Conservation (phyloP, 148 eudicot species). For the Vaccinium vitisidaea region DNA sequence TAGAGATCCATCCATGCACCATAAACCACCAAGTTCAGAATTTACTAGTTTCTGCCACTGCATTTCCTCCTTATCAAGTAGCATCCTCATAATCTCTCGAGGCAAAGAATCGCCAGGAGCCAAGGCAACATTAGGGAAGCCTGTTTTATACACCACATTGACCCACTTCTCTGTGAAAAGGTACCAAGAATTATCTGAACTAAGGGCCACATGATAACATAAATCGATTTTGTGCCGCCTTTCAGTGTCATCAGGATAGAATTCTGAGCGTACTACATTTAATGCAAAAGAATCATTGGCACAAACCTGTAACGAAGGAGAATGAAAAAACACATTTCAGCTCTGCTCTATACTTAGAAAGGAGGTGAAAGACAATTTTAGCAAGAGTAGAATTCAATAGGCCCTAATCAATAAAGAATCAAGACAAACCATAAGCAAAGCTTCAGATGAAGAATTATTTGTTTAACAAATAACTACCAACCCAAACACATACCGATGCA, state of each 20-base stretch:
- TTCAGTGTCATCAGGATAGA: slow-evolving; percentile 24
- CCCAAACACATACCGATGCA: neutral
- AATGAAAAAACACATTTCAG: neutral
- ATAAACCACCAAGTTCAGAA: slow-evolving; percentile 81
- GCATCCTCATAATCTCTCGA: slow-evolving; percentile 59
- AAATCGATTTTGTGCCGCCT: slow-evolving; percentile 38
- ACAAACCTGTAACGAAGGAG: slow-evolving; percentile 46
- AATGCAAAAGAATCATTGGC: slow-evolving; percentile 46
- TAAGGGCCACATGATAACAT: slow-evolving; percentile 92
- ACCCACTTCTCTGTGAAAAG: slow-evolving; percentile 98
- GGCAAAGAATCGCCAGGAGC: slow-evolving; percentile 72
- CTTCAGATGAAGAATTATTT: neutral
- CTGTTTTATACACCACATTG: slow-evolving; percentile 71
- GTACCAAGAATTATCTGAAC: slow-evolving; percentile 99
- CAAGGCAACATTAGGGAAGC: slow-evolving; percentile 83
- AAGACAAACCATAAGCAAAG: neutral
- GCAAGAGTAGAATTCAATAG: neutral
- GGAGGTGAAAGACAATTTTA: neutral
- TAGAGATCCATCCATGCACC: slow-evolving; percentile 91
- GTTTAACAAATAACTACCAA: neutral
- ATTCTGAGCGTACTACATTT: slow-evolving; percentile 33
- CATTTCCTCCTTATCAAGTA: slow-evolving; percentile 75
- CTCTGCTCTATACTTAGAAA: neutral
- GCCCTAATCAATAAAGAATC: neutral
- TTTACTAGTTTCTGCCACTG: slow-evolving; percentile 73